Evolutionary conservation across 768 basidiomycete genomes (phyloP), one percentile per base, ranked within the genome.

Genomic region (Lactarius indigo): DNA sequence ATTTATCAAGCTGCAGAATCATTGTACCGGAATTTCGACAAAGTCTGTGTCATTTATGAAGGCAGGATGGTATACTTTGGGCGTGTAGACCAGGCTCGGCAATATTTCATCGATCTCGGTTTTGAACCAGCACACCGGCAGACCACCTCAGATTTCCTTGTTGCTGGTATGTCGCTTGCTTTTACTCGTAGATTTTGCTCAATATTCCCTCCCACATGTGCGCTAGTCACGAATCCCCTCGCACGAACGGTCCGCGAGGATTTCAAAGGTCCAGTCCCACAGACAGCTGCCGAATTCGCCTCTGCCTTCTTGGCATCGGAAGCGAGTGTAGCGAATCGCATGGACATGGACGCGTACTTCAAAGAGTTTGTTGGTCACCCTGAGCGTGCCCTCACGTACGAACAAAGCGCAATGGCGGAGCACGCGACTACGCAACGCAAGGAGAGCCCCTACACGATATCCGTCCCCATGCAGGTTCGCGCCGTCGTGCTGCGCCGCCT

Each of bases 11-110:
- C 92, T 7, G 88, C 91, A 66, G 91, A 94, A 75, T 85, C 79
- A 65, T 89, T 91, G 67, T 89, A 89, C 66, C 81, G 86, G 0
- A 72, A 89, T 2, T 96, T 96, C 73, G 94, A 96, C 79, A 94
- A 94, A 75, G 91, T 96, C 39, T 80, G 93, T 71, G 85, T 96
- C 35, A 82, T 97, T 68, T 85, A 91, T 76, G 80, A 90, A 71
- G 92, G 94, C 12, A 89, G 83, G 31, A 89, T 91, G 75, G 89
- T 91, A 13, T 96, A 87, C 80, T 92, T 84, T 72, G 94, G 94
- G 33, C 85, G 88, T 8, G 83, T 86, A 5, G 78, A 82, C 9
- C 83, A 88, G 67, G 94, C 94, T 18, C 85, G 91, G 18, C 78
- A 78, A 1, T 96, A 96, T 78, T 94, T 97, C 71, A 84, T 91